Evolutionary conservation across 352 stramenopile species (phyloP).

Genomic region (Pythium guiyangense): DNA sequence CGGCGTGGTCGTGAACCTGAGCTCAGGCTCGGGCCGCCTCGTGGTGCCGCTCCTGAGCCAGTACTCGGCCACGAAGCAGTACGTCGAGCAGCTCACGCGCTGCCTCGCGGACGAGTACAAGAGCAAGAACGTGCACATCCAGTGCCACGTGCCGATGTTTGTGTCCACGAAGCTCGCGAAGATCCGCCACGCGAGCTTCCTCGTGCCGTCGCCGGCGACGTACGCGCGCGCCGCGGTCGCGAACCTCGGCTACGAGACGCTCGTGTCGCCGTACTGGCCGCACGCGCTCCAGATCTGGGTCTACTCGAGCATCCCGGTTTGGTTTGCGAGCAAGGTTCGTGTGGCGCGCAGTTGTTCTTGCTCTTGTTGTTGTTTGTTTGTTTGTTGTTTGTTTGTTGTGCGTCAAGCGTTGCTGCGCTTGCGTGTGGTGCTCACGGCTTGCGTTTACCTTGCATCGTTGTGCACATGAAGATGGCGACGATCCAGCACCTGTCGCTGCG

Average conservation of each 20-base stretch:
- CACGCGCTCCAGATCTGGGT: conserved; percentile 96
- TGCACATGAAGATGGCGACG: conserved; percentile 41
- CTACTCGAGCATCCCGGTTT: conserved; percentile 86
- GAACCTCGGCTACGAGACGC: conserved; percentile 91
- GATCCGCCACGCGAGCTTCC: conserved; percentile 93
- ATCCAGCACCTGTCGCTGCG: conserved; percentile 76
- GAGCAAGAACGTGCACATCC: conserved; percentile 90
- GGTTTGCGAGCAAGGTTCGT: conserved; percentile 73
- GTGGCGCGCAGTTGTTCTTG: conserved; percentile 16
- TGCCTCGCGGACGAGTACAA: conserved; percentile 95
- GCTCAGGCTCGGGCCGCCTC: conserved; percentile 93
- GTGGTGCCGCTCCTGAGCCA: conserved; percentile 94
- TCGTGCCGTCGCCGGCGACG: conserved; percentile 87
- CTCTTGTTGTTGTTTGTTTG: conserved; percentile 35
- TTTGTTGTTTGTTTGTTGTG: conserved; percentile 14
- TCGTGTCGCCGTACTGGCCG: conserved; percentile 93
- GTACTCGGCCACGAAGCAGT: conserved; percentile 98
- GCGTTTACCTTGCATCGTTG: neutral
- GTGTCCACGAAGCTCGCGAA: conserved; percentile 99
- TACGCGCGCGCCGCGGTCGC: conserved; percentile 91
- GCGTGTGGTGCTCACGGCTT: neutral
- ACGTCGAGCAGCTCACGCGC: conserved; percentile 96
- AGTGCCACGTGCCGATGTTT: conserved; percentile 99
- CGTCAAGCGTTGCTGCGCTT: neutral
- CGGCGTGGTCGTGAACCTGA: conserved; percentile 97